Evolutionary conservation across 1,284 basidiomycete species (phyloP).

Genomic region (Ganoderma lingzhi): DNA sequence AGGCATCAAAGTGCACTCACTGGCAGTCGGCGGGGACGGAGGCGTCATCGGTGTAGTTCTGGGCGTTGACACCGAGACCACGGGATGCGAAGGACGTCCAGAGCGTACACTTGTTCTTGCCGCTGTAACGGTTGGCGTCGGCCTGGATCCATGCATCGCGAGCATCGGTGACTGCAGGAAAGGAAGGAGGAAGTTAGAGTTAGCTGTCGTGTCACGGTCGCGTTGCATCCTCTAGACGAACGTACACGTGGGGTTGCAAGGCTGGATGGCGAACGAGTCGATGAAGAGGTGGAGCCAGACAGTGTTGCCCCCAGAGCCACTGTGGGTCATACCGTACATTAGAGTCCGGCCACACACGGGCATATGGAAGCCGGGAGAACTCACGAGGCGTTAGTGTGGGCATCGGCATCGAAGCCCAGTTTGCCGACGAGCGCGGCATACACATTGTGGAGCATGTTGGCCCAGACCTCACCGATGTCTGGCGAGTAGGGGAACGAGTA

Average conservation of each 20-base stretch:
- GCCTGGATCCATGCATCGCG: conserved; percentile 64
- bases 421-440: conserved; percentile 52
- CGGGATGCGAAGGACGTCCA: conserved; percentile 48
- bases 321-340: conserved; percentile 4
- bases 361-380: background rate
- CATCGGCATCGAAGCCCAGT: conserved; percentile 50
- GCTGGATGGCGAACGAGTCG: conserved; percentile 56
- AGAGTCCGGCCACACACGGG: background rate
- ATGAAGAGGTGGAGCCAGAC: conserved; percentile 59
- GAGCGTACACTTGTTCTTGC: conserved; percentile 45
- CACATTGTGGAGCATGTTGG: conserved; percentile 63
- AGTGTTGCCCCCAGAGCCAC: conserved; percentile 51
- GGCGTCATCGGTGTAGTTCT: conserved; percentile 11
- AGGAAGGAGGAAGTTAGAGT: too few species aligned
- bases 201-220: too few species aligned
- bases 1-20: background rate
- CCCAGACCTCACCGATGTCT: conserved; percentile 58
- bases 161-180: conserved; percentile 38
- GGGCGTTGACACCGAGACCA: conserved; percentile 44
- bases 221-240: background rate
- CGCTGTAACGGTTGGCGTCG: conserved; percentile 46
- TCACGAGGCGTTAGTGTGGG: conserved; percentile 42
- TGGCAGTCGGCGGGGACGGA: conserved; percentile 2
- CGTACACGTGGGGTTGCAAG: conserved; percentile 57
- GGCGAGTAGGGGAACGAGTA: too few species aligned